Percentiles rank a stretch among this genome's conserved stretches.
Evolutionary conservation across 345 rosid genomes (phyloP).

Genomic region (Isatis tinctoria): DNA sequence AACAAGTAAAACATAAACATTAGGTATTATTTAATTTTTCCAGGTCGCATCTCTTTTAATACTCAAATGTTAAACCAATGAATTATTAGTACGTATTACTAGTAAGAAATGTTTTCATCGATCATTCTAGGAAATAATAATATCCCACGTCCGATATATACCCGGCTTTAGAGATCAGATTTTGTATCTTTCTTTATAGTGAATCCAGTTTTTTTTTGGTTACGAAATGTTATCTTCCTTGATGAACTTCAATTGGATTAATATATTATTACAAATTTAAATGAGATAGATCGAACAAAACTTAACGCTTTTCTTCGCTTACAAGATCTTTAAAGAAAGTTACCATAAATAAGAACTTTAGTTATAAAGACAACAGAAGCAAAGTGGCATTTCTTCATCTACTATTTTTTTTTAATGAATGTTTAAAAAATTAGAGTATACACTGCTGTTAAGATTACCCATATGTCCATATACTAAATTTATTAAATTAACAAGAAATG

Average conservation of each 20-base stretch:
- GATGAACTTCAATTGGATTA: neutral
- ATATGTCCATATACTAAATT: no score
- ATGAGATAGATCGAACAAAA: neutral
- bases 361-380: constrained; percentile 2
- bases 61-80: neutral
- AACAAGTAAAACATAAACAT: neutral
- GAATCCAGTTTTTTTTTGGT: neutral
- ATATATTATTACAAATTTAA: neutral
- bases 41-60: neutral
- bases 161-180: neutral
- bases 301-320: neutral
- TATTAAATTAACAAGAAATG: neutral
- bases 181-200: no score
- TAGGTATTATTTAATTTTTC: neutral
- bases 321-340: neutral
- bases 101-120: neutral
- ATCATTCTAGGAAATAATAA: neutral
- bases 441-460: no score
- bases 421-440: no score
- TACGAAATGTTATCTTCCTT: neutral
- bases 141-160: neutral
- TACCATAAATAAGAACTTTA: neutral
- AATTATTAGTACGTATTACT: neutral
- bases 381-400: neutral
- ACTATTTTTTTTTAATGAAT: no score